Evolutionary conservation across 2,329 filamentous ascomycete species (phyloP).

Genomic region (Aureobasidium sp.): DNA sequence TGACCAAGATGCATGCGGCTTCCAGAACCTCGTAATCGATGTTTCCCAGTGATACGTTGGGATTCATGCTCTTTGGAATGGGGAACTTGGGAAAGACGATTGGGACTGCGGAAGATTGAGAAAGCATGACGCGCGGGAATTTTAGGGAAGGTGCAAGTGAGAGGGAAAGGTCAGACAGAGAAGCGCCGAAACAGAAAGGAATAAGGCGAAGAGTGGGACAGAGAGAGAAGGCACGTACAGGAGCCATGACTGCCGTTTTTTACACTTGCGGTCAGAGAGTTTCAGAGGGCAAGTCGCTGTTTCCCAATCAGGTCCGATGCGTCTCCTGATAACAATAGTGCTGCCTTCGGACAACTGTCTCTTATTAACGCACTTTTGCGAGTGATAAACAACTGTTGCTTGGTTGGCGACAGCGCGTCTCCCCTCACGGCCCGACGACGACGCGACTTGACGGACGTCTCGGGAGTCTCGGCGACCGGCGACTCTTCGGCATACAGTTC

Average conservation of each 20-base stretch:
- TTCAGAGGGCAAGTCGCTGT: neutral
- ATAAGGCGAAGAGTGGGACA: constrained; percentile 12
- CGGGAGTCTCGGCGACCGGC: neutral
- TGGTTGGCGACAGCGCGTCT: constrained; percentile 10
- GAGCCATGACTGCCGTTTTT: constrained; percentile 11
- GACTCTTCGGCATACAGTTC: neutral
- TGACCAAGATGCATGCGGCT: constrained; percentile 5
- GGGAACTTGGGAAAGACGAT: neutral
- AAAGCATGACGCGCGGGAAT: neutral
- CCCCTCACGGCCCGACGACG: constrained; percentile 4
- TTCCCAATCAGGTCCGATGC: neutral
- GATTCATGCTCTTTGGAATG: neutral
- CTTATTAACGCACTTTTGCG: neutral
- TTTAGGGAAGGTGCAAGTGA: neutral
- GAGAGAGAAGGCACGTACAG: constrained; percentile 11
- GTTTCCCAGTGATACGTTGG: neutral
- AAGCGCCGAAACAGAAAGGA: constrained; percentile 4
- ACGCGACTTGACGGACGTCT: constrained; percentile 6
- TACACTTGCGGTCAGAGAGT: neutral
- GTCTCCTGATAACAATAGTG: neutral
- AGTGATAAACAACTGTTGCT: neutral
- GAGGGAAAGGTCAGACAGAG: neutral
- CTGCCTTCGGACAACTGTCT: neutral
- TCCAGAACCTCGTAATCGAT: constrained; percentile 5
- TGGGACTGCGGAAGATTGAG: neutral